A percentile compares a stretch with the other conserved stretches of the same genome.
phyloP scores from a whole-genome alignment of 768 basidiomycete genomes.

The Tricholoma saponaceum region DNA sequence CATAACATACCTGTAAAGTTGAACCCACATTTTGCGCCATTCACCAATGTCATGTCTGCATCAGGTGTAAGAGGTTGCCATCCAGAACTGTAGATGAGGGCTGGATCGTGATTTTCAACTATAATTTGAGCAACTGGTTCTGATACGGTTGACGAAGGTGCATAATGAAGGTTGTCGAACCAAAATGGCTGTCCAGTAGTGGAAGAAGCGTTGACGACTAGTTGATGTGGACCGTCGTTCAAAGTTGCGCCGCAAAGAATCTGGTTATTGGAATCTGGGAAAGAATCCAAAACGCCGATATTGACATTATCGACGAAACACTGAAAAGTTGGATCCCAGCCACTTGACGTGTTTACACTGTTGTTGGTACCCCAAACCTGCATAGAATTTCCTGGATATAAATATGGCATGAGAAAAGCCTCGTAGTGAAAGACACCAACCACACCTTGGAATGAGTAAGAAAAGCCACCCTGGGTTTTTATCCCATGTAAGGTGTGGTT shows the following conservation, averaged over 20 bases:
- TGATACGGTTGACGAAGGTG: slow-evolving; percentile 17
- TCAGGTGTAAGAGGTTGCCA: slow-evolving; percentile 16
- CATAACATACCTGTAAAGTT: slow-evolving; percentile 19
- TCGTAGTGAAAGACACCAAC: neutral
- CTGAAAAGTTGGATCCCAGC: slow-evolving; percentile 15
- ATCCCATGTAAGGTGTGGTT: slow-evolving; percentile 28
- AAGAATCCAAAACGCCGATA: neutral
- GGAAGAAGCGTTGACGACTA: slow-evolving; percentile 14
- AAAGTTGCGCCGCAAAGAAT: slow-evolving; percentile 14
- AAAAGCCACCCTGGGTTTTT: slow-evolving; percentile 19
- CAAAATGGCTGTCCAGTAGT: slow-evolving; percentile 14
- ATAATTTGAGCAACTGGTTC: slow-evolving; percentile 14
- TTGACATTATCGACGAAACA: slow-evolving; percentile 22
- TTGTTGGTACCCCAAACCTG: slow-evolving; percentile 17
- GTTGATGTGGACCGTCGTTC: slow-evolving; percentile 16
- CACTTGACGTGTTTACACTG: slow-evolving; percentile 2
- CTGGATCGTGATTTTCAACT: slow-evolving; percentile 17
- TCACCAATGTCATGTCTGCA: slow-evolving; percentile 14
- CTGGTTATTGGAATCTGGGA: slow-evolving; percentile 13
- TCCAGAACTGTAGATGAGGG: slow-evolving; percentile 15
- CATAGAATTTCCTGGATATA: slow-evolving; percentile 9
- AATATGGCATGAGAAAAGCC: neutral
- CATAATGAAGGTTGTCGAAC: slow-evolving; percentile 24
- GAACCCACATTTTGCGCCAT: slow-evolving; percentile 14
- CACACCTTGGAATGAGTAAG: slow-evolving; percentile 27